phyloP scores from a whole-genome alignment of 257 asterid genomes.

The Nicotiana undulata region DNA sequence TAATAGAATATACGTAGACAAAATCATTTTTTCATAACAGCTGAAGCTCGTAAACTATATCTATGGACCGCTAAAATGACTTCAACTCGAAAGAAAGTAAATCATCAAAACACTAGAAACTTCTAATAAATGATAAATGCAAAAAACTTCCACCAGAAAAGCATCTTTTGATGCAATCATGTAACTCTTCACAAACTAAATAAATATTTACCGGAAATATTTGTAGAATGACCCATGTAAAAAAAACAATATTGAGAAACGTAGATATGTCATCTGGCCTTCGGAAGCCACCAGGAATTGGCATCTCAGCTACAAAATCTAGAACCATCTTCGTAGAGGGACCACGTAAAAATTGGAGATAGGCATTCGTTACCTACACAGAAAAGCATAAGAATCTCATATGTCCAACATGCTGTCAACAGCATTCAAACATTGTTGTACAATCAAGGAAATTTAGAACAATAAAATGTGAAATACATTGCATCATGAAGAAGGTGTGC shows the following conservation, averaged over 20 bases:
- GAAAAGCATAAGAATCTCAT: not conserved
- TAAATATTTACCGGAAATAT: constrained; percentile 32
- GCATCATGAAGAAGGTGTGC: not conserved
- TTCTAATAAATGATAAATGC: not conserved
- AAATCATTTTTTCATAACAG: not conserved
- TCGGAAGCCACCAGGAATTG: not conserved
- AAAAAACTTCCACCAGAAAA: not conserved
- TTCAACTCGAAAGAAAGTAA: not conserved
- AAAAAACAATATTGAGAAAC: not conserved
- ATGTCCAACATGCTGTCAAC: not conserved
- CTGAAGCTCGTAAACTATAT: not conserved
- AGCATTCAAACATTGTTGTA: not conserved
- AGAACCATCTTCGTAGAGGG: constrained; percentile 21
- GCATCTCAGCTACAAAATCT: constrained; percentile 34
- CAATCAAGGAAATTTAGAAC: not conserved
- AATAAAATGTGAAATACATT: not conserved
- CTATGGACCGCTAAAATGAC: not conserved
- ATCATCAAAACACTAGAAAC: not conserved
- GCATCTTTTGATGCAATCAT: not conserved
- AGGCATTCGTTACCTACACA: constrained; percentile 32
- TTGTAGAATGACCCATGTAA: constrained; percentile 29
- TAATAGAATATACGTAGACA: not conserved
- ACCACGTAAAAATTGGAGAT: constrained; percentile 28
- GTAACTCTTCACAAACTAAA: not conserved
- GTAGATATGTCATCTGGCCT: constrained; percentile 6